These are phyloP conservation scores for Dentipellis sp. DNA, from an alignment of 768 basidiomycete genomes.

Conservation along the genomic window DNA sequence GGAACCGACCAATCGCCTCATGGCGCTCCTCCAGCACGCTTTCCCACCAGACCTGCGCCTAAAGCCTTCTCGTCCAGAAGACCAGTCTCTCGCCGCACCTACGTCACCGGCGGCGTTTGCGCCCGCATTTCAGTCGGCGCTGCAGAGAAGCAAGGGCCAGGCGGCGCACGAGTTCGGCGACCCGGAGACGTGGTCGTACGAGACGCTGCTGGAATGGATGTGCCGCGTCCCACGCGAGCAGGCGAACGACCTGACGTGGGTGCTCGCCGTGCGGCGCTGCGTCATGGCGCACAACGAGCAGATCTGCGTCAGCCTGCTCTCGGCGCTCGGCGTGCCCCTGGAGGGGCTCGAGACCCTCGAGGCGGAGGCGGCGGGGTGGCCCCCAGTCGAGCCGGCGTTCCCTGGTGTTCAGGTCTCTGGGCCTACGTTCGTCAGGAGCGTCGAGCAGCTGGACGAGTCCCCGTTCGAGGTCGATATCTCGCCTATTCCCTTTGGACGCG, in stretches of 20 bases:
- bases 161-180: neutral
- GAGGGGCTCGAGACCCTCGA: slow-evolving; percentile 12
- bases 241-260: slow-evolving; percentile 10
- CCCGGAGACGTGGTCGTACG: slow-evolving; percentile 11
- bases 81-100: neutral
- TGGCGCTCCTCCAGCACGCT: slow-evolving; percentile 14
- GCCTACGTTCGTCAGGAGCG: no score
- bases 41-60: slow-evolving; percentile 11
- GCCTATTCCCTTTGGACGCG: slow-evolving; percentile 5
- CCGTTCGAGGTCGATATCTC: slow-evolving; percentile 12
- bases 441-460: slow-evolving; percentile 2
- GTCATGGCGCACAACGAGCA: slow-evolving; percentile 15
- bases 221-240: slow-evolving; percentile 7
- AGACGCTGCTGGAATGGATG: slow-evolving; percentile 15
- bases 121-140: neutral
- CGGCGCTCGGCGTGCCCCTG: slow-evolving; percentile 15
- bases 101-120: neutral
- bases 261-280: slow-evolving; percentile 10
- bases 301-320: slow-evolving; percentile 12
- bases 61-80: neutral
- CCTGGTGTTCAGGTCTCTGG: neutral
- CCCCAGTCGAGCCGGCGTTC: neutral
- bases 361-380: neutral
- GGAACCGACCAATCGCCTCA: slow-evolving; percentile 12
- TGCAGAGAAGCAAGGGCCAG: neutral